Evolutionary conservation across 352 stramenopile genomes (phyloP).

Genomic region (Globisporangium takayamanum): DNA sequence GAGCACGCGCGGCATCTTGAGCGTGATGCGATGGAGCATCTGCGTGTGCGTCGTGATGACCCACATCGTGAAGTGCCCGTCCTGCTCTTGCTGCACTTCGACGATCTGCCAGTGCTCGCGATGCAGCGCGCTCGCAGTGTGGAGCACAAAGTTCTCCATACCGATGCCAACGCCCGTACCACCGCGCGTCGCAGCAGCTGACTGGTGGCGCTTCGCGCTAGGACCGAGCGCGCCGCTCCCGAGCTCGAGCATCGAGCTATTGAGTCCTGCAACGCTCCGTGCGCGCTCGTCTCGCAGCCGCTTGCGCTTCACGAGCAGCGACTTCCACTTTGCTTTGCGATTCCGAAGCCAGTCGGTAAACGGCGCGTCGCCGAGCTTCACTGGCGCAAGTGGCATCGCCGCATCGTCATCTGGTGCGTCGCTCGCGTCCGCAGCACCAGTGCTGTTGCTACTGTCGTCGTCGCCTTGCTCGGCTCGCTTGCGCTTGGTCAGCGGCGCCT

Average conservation of each 20-base stretch:
- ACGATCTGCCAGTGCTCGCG: constrained; percentile 77
- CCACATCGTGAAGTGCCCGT: constrained; percentile 92
- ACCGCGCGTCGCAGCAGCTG: constrained; percentile 13
- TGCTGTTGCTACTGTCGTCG: constrained; percentile 10
- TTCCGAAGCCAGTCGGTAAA: constrained; percentile 57
- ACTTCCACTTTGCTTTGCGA: constrained; percentile 76
- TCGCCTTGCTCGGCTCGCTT: constrained; percentile 4
- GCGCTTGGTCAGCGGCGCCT: constrained; percentile 14
- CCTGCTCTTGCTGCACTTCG: constrained; percentile 68
- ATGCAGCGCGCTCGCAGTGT: constrained; percentile 45
- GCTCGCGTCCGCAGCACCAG: constrained; percentile 1
- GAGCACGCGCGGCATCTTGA: constrained; percentile 67
- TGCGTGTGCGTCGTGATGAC: constrained; percentile 88
- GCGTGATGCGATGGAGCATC: constrained; percentile 62
- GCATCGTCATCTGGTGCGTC: background rate
- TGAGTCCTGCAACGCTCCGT: constrained; percentile 19
- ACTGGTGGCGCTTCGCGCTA: constrained; percentile 34
- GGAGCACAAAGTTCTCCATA: constrained; percentile 79
- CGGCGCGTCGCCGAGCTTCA: constrained; percentile 54
- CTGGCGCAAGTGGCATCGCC: constrained; percentile 8
- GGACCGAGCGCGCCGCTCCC: constrained; percentile 3
- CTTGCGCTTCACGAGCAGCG: constrained; percentile 46
- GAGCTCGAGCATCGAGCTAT: constrained; percentile 5
- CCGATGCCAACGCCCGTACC: constrained; percentile 37
- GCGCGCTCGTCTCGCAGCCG: constrained; percentile 48